Evolutionary conservation across 257 asterid genomes (phyloP).

Genomic region (Solanum sejunctum): DNA sequence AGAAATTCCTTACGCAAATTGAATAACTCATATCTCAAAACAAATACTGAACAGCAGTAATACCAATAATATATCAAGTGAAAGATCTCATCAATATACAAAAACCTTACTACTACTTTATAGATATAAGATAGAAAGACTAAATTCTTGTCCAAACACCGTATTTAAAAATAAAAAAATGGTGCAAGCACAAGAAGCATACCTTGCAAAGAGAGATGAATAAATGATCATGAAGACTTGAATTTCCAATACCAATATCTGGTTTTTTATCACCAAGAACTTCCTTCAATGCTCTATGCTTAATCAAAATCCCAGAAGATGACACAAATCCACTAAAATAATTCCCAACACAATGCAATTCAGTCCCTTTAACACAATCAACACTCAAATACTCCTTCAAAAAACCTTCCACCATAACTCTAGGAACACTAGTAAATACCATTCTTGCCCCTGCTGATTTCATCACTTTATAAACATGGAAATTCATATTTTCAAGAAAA

Average conservation of each 20-base stretch:
- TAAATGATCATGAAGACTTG: slow-evolving; percentile 38
- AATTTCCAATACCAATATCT: slow-evolving; percentile 56
- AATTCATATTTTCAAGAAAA: slow-evolving; percentile 53
- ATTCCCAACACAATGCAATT: slow-evolving; percentile 42
- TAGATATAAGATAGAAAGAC: too few relatives aligned
- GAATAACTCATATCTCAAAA: rapidly evolving
- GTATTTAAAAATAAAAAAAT: too few relatives aligned
- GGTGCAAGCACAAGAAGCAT: not conserved
- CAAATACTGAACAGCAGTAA: too few relatives aligned
- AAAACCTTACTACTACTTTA: too few relatives aligned
- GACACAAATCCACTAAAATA: slow-evolving; percentile 52
- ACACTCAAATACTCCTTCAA: slow-evolving; percentile 57
- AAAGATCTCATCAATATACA: too few relatives aligned
- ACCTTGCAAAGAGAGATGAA: slow-evolving; percentile 78
- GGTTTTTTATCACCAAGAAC: slow-evolving; percentile 44
- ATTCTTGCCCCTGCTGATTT: slow-evolving; percentile 31
- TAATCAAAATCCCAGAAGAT: slow-evolving; percentile 37
- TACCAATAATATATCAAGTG: too few relatives aligned
- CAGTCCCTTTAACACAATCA: slow-evolving; percentile 57
- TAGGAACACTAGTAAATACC: slow-evolving; percentile 53
- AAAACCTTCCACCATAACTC: slow-evolving; percentile 77
- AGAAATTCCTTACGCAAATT: too few relatives aligned
- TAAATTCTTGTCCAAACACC: not conserved
- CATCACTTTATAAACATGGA: slow-evolving; percentile 31
- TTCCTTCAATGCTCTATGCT: slow-evolving; percentile 54